Conservation (phyloP, 495 filamentous ascomycete genomes). For the Podospora pseudocomata region DNA sequence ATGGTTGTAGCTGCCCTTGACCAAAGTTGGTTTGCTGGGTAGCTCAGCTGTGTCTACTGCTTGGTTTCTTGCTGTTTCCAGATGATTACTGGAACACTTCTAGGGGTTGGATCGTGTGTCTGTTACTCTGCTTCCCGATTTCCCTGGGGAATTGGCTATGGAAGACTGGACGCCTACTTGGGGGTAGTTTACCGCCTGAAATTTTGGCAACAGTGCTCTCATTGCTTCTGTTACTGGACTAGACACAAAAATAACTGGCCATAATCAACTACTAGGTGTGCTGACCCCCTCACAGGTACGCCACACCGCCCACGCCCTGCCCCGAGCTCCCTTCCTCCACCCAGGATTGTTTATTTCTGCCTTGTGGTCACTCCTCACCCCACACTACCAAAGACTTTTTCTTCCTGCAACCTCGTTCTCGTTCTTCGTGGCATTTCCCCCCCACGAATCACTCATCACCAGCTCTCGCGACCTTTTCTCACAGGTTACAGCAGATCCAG, state of each 20-base stretch:
- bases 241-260: background rate
- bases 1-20: background rate
- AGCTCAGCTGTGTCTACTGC: background rate
- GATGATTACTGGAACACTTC: background rate
- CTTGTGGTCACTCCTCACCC: background rate
- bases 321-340: background rate
- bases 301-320: background rate
- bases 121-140: background rate
- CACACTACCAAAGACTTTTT: background rate
- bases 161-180: background rate
- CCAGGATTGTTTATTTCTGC: background rate
- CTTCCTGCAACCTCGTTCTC: background rate
- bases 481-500: background rate
- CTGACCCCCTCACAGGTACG: background rate
- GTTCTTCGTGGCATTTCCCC: background rate
- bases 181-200: background rate
- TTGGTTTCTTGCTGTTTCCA: background rate
- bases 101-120: background rate
- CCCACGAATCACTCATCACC: background rate
- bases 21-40: background rate
- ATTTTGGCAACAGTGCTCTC: background rate
- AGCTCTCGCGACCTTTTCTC: background rate
- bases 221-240: background rate
- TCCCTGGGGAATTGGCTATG: background rate
- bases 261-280: background rate